These are phyloP conservation scores for button mushroom (Agaricus bisporus) DNA, from an alignment of 768 basidiomycete genomes.

Conservation along the genomic window DNA sequence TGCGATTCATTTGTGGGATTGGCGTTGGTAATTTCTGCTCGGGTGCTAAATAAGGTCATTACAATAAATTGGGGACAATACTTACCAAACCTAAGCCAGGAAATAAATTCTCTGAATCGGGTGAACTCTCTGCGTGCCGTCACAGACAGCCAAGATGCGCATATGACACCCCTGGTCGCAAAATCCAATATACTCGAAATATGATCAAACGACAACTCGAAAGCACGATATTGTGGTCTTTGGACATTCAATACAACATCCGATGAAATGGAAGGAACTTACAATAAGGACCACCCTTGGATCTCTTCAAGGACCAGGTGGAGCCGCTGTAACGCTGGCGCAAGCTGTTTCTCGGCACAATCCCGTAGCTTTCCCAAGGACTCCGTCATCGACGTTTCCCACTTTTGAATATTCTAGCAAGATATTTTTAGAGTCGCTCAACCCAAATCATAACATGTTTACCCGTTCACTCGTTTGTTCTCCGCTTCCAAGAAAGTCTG, in stretches of 20 bases:
- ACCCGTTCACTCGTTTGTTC: slow-evolving; percentile 84
- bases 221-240: slow-evolving; percentile 42
- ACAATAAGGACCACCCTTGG: slow-evolving; percentile 74
- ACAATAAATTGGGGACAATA: slow-evolving; percentile 2
- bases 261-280: slow-evolving; percentile 16
- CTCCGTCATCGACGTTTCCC: slow-evolving; percentile 71
- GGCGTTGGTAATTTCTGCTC: slow-evolving; percentile 40
- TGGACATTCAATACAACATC: background rate
- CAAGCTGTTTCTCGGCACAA: slow-evolving; percentile 60
- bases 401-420: slow-evolving; percentile 69
- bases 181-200: slow-evolving; percentile 48
- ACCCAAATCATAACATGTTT: slow-evolving; percentile 17
- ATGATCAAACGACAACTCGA: slow-evolving; percentile 46
- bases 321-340: slow-evolving; percentile 71
- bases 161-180: slow-evolving; percentile 50
- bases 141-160: slow-evolving; percentile 64
- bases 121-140: slow-evolving; percentile 60
- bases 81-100: slow-evolving; percentile 72
- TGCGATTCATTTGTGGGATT: slow-evolving; percentile 48
- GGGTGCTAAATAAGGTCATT: slow-evolving; percentile 6
- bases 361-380: slow-evolving; percentile 70
- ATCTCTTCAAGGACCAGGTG: slow-evolving; percentile 74
- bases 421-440: slow-evolving; percentile 16
- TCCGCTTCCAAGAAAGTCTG: slow-evolving; percentile 70
- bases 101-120: slow-evolving; percentile 74